Evolutionary conservation across 2,329 filamentous ascomycete species (phyloP).

Genomic region (Colletotrichum spaethianum): DNA sequence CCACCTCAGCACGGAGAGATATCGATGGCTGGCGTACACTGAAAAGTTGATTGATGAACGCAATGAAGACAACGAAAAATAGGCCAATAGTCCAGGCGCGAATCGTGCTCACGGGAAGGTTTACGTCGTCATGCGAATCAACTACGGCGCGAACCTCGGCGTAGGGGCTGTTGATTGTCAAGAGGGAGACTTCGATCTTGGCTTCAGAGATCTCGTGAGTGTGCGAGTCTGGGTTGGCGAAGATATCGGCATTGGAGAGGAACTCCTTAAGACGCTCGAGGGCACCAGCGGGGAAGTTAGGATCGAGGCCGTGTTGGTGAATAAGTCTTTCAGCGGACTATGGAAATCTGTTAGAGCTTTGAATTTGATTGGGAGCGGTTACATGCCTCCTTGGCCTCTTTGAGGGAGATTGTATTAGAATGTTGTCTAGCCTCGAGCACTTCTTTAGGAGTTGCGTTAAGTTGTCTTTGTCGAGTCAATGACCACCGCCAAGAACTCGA

Average conservation of each 20-base stretch:
- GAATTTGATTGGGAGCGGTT: rapidly evolving
- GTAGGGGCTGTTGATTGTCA: conserved; percentile 54
- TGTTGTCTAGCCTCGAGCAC: conserved; percentile 45
- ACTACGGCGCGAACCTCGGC: conserved; percentile 62
- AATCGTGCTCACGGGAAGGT: conserved; percentile 57
- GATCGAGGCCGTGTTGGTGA: conserved; percentile 59
- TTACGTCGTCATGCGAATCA: conserved; percentile 57
- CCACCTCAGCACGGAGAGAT: conserved; percentile 55
- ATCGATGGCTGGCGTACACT: conserved; percentile 59
- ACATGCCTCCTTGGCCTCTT: conserved; percentile 17
- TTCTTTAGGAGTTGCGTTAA: conserved; percentile 46
- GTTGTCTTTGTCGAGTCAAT: conserved; percentile 11
- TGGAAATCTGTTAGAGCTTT: conserved; percentile 37
- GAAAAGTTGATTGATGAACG: conserved; percentile 57
- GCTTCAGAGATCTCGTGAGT: conserved; percentile 48
- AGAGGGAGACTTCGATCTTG: conserved; percentile 51
- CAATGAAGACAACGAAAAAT: conserved; percentile 50
- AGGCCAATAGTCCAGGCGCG: conserved; percentile 57
- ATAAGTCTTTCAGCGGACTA: conserved; percentile 48
- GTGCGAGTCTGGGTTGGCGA: conserved; percentile 47
- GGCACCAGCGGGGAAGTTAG: conserved; percentile 61
- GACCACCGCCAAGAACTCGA: no score
- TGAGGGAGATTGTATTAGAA: conserved; percentile 3
- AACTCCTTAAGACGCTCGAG: conserved; percentile 58
- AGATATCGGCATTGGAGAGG: conserved; percentile 45